Base-by-base conservation (phyloP, 2,329 filamentous ascomycete genomes). In the Aspergillus persii region DNA sequence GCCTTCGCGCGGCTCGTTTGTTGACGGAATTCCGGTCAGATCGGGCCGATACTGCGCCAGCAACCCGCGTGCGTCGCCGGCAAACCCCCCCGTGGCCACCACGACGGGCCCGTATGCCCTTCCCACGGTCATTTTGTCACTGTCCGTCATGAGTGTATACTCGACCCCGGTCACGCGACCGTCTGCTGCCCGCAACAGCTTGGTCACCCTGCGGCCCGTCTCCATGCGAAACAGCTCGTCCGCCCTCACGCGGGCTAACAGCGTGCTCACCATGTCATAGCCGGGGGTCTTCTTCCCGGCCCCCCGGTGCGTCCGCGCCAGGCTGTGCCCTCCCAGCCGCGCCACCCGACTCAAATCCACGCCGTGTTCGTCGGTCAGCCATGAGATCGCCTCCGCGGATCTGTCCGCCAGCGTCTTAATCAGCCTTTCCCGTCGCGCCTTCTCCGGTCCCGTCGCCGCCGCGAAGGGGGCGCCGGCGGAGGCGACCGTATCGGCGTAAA, bases 71-170 rank as follows among this genome's bases (percentile, higher is more conserved):
- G 84, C 79, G 67, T 89, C 86, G 9, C 86, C 86, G 0, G 80
- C 86, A 59, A 89, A 89, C 0, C 86, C 86, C 6, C 86, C 86
- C 0, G 79, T 78, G 0, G 86, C 81, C 58, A 89, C 86, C 4
- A 89, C 76, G 0, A 89, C 84, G 0, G 83, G 81, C 0, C 84
- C 84, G 2, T 74, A 68, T 1, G 85, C 68, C 9, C 74, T 33
- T 4, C 29, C 48, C 12, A 23, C 27, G 8, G 15, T 12, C 4
- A 12, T 49, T 18, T 53, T 9, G 8, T 36, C 74, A 50, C 70
- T 65, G 6, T 57, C 73, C 23, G 27, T 46, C 6, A 9, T 33
- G 2, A 75, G 74, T 0, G 56, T 58, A 60, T 83, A 87, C 59
- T 83, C 77, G 2, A 88, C 83, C 0, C 86, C 86, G 0, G 68